Conservation (phyloP, 148 eudicot species). For the Arbutus unedo region DNA sequence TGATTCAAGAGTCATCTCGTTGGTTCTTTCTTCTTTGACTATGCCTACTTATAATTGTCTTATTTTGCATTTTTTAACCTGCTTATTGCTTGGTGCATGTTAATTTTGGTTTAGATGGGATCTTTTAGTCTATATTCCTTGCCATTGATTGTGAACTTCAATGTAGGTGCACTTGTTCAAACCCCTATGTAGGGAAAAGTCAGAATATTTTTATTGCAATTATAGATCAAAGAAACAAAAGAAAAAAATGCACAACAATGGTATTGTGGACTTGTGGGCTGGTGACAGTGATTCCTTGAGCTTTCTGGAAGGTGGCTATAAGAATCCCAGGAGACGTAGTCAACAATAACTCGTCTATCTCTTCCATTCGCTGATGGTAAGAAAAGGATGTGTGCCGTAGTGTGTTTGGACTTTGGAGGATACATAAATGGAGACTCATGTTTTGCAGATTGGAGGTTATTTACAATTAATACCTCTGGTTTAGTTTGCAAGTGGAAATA, state of each 20-base stretch:
- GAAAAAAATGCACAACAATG: neutral
- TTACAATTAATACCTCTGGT: no score
- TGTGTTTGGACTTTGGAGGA: neutral
- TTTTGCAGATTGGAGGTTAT: neutral
- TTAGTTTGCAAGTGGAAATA: neutral
- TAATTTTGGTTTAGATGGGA: neutral
- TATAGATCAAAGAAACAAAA: neutral
- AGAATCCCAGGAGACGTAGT: neutral
- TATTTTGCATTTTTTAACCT: conserved; percentile 9
- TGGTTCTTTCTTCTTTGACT: conserved; percentile 32
- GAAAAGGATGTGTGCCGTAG: neutral
- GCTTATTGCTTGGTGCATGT: conserved; percentile 8
- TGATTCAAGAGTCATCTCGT: conserved; percentile 98
- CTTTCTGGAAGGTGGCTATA: neutral
- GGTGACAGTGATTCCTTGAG: neutral
- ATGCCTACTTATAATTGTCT: conserved; percentile 22
- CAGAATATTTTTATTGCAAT: neutral
- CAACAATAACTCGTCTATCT: neutral
- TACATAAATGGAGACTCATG: neutral
- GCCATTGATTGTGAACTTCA: neutral
- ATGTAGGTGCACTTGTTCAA: neutral
- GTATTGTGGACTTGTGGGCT: neutral
- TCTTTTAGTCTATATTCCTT: neutral
- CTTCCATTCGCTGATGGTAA: neutral
- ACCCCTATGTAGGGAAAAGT: neutral